Percentiles rank a stretch among this genome's conserved stretches.
phyloP scores from a whole-genome alignment of 176 grass and related monocot species.

The Aegilops tauschii region DNA sequence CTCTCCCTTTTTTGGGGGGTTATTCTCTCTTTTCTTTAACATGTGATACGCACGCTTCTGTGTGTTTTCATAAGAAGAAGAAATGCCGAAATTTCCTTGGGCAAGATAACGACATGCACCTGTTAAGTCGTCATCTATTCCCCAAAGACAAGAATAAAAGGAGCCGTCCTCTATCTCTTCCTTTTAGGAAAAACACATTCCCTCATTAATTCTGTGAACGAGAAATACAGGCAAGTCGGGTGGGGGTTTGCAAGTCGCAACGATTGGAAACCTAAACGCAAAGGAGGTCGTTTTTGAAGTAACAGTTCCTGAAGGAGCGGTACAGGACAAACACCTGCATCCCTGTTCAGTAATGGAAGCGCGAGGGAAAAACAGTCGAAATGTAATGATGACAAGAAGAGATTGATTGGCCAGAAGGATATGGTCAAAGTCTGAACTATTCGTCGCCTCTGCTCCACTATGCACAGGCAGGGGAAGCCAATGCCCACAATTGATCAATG shows the following conservation, averaged over 20 bases:
- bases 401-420: not conserved
- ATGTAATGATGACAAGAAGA: not conserved
- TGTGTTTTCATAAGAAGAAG: too few species aligned
- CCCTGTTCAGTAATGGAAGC: not conserved
- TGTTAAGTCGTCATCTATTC: not conserved
- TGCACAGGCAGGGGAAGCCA: not conserved
- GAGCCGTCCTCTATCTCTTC: not conserved
- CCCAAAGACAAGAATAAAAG: not conserved
- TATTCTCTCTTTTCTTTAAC: too few species aligned
- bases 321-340: not conserved
- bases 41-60: too few species aligned
- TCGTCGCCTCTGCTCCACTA: not conserved
- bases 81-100: too few species aligned
- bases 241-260: not conserved
- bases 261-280: too few species aligned
- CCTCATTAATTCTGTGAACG: not conserved
- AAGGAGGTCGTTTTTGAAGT: too few species aligned
- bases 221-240: not conserved
- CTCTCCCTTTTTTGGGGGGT: too few species aligned
- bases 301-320: not conserved
- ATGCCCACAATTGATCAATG: not conserved
- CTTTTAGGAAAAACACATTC: not conserved
- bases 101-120: not conserved
- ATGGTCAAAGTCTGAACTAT: not conserved
- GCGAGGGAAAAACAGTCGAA: not conserved